Evolutionary conservation across 306 rosid species (phyloP), one percentile per base, ranked within the genome.

Genomic region (Citrullus colocynthis): DNA sequence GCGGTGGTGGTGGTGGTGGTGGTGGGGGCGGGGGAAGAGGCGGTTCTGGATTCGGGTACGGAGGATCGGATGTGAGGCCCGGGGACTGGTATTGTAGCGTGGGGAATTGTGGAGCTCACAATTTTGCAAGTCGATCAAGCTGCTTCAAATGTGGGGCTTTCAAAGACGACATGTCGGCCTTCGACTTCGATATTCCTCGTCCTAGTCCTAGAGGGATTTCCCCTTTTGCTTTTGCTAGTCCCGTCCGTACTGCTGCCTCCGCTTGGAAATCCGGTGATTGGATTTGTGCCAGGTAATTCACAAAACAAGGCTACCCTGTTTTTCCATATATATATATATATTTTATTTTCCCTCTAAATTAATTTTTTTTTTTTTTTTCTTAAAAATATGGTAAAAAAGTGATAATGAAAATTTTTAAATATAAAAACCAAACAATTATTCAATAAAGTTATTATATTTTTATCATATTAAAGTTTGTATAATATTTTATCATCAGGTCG

Each of bases 181-280:
- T 66, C 7, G 87, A 65, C 12, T 78, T 64, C 48, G 81, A 78
- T 0, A 15, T 65, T 9, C 51, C 81, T 36, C 80, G 86, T 52
- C 57, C 7, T 6, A 66, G 78, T 1, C 57, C 57, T 52, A 58
- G 82, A 15, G 78, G 83, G 5, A 37, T 37, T 0, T 65, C 72
- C 37, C 82, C 78, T 48, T 72, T 24, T 17, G 84, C 78, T 85
- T 79, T 24, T 61, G 90, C 90, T 64, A 78, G 83, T 3, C 78
- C 69, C 6, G 85, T 80, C 2, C 79, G 81, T 6, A 3, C 42
- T 16, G 69, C 81, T 17, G 81, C 80, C 18, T 96, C 97, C 36
- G 96, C 93, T 36, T 92, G 99, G 99, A 95, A 92, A 78, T 95
- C 99, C 24, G 99, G 99, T 14, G 99, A 95, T 32, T 95, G 99